Percentiles rank a stretch among this genome's conserved stretches.
These are phyloP conservation scores for Xylaria scruposa DNA, from an alignment of 495 filamentous ascomycete species.

Conservation along the genomic window DNA sequence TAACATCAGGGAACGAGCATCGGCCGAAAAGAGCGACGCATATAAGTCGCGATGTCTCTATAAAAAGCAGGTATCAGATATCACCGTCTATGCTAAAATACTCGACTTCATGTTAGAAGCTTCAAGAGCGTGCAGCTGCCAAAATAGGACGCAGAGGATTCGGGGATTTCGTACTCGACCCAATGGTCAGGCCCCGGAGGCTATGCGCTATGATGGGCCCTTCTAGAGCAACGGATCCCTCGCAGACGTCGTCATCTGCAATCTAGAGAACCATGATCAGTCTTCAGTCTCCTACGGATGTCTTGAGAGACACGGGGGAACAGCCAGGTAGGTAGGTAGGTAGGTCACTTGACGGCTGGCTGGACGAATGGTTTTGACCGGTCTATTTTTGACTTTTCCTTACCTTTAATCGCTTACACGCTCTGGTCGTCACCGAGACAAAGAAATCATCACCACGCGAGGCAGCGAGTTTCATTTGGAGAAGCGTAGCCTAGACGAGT, in stretches of 20 bases:
- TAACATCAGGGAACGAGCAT: conserved; percentile 55
- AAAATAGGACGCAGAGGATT: background rate
- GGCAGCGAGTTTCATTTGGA: conserved; percentile 54
- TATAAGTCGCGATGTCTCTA: conserved; percentile 53
- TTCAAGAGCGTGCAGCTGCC: background rate
- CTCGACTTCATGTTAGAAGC: background rate
- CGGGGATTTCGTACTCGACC: conserved; percentile 35
- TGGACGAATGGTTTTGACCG: background rate
- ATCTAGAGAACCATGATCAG: conserved; percentile 26
- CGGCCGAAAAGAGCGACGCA: conserved; percentile 58
- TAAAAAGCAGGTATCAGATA: background rate
- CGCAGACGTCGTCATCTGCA: conserved; percentile 59
- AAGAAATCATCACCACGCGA: conserved; percentile 51
- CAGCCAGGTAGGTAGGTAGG: background rate
- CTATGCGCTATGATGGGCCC: conserved; percentile 56
- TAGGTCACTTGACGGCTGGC: background rate
- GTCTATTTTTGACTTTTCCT: background rate
- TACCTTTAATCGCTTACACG: conserved; percentile 56
- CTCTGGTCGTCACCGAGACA: conserved; percentile 47
- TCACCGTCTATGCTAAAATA: background rate
- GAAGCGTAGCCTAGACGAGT: conserved; percentile 46
- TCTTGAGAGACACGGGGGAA: background rate
- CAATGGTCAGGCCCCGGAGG: conserved; percentile 52
- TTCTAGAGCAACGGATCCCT: conserved; percentile 54
- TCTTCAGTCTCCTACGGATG: background rate